Evolutionary conservation across 176 grass and related monocot species (phyloP).

Genomic region (Oryza meyeriana): DNA sequence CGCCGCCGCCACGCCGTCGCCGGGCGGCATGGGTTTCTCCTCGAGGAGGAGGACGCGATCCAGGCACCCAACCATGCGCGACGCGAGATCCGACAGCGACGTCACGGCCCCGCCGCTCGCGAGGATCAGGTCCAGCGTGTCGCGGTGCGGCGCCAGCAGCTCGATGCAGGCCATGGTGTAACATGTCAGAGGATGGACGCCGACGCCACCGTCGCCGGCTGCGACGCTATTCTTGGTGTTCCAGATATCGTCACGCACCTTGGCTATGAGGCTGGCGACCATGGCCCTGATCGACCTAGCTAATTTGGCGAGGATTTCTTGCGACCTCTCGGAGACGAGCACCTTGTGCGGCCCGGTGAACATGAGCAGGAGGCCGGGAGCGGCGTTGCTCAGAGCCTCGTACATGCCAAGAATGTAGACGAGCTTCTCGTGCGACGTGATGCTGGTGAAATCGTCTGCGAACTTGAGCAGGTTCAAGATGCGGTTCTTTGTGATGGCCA

Average conservation of each 20-base stretch:
- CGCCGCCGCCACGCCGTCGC: background rate
- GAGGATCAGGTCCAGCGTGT: slow-evolving; percentile 2
- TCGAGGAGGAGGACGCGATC: slow-evolving; percentile 4
- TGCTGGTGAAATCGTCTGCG: slow-evolving; percentile 9
- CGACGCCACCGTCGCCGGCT: background rate
- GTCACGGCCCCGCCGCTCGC: background rate
- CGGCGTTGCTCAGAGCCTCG: slow-evolving; percentile 19
- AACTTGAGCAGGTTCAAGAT: slow-evolving; percentile 26
- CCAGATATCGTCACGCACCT: background rate
- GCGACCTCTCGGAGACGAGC: background rate
- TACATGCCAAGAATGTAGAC: slow-evolving; percentile 30
- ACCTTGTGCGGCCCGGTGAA: slow-evolving; percentile 14
- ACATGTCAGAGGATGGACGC: slow-evolving; percentile 23
- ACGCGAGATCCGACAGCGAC: slow-evolving; percentile 1
- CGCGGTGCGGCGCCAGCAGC: background rate
- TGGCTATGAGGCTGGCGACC: background rate
- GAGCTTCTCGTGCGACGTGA: slow-evolving; percentile 41
- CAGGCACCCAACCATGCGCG: background rate
- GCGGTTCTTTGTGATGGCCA: slow-evolving; percentile 14
- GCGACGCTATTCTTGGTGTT: background rate
- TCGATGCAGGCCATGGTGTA: slow-evolving; percentile 15
- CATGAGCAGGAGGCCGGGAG: background rate
- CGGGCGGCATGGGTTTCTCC: background rate
- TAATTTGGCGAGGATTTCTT: background rate
- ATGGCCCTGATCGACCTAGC: background rate